phyloP scores from a whole-genome alignment of 345 rosid species.

The Boechera divaricarpa region DNA sequence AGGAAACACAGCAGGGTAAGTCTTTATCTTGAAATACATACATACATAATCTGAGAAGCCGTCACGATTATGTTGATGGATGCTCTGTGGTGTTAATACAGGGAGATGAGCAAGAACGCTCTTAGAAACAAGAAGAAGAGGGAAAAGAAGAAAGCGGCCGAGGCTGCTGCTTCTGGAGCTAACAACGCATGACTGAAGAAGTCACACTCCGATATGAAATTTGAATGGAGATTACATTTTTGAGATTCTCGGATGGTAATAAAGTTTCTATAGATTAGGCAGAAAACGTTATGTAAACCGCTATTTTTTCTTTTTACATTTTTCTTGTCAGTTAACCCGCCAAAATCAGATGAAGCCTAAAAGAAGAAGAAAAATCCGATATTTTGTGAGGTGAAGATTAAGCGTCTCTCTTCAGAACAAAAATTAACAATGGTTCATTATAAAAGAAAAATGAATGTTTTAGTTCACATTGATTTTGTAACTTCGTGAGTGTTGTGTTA shows the following conservation, averaged over 20 bases:
- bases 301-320: neutral
- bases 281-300: conserved; percentile 20
- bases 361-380: neutral
- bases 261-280: conserved; percentile 17
- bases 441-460: too few species aligned
- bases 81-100: conserved; percentile 29
- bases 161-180: conserved; percentile 42
- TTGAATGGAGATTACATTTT: conserved; percentile 20
- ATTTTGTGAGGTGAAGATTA: neutral
- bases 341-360: neutral
- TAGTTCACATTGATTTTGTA: neutral
- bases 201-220: neutral
- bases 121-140: conserved; percentile 89
- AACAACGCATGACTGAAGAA: conserved; percentile 35
- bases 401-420: neutral
- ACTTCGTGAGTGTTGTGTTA: neutral
- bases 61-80: conserved; percentile 12
- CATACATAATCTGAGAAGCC: neutral
- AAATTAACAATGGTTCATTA: neutral
- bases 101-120: conserved; percentile 91
- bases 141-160: conserved; percentile 83
- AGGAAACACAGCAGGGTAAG: conserved; percentile 68
- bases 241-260: conserved; percentile 25
- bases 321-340: conserved; percentile 19
- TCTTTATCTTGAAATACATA: conserved; percentile 23